Evolutionary conservation across 1,284 basidiomycete genomes (phyloP), one percentile per base, ranked within the genome.

Genomic region (Boletellus sp.): DNA sequence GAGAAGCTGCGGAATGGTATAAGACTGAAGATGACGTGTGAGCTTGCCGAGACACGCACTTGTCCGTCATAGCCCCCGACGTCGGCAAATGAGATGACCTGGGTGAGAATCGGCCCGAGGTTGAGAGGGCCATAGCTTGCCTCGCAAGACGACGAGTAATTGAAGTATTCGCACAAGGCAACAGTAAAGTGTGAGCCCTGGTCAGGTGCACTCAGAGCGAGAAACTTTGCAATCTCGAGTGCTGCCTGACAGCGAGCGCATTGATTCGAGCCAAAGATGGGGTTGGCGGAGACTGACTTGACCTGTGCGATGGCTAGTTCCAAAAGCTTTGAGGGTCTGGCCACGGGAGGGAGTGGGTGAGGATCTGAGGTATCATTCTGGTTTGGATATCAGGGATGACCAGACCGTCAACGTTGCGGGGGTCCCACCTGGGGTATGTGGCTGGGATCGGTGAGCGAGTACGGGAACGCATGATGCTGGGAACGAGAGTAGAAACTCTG

Each of bases 61-160:
- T 86, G 83, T 12, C 87, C 88, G 60, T 89, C 86, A 52, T 80
- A 80, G 5, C 83, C 84, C 12, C 76, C 79, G 3, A 84, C 79
- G 59, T 89, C 78, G 5, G 85, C 82, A 59, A 81, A 82, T 10
- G 83, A 78, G 35, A 83, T 58, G 5, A 89, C 83, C 64, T 89
- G 87, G 0, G 86, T 85, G 50, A 86, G 62, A 32, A 84, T 74
- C 4, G 80, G 70, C 0, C 86, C 86, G 21, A 81, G 64, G n/a
- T 73, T 75, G 50, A 74, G 65, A 8, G 68, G 61, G 13, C 79
- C 75, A 61, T 77, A 82, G 18, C 68, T 75, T 10, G 70, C 67
- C 50, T 70, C 71, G 63, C 86, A 89, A 24, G 70, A 71, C n/a
- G 65, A 71, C 16, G 77, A 74, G 63, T 83, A 78, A 46, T 75